Evolutionary conservation across 805 yeast species (phyloP).

Genomic region (Candida xyloterini): DNA sequence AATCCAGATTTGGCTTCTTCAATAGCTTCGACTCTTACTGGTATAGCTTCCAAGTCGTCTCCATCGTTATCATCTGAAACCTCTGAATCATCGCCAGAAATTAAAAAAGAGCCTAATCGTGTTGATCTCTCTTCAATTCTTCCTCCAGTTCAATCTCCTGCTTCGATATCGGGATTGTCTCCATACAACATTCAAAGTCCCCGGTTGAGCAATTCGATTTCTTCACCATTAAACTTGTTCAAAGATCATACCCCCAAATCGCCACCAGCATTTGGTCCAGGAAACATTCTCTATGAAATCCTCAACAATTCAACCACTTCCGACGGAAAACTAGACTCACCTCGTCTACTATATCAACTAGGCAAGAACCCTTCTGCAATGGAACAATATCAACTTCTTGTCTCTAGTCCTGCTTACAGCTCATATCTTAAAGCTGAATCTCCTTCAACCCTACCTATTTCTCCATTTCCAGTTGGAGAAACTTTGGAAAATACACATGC

Average conservation of each 20-base stretch:
- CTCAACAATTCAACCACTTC: constrained; percentile 20
- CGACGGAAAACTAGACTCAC: constrained; percentile 25
- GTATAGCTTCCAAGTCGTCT: constrained; percentile 15
- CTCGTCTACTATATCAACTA: constrained; percentile 22
- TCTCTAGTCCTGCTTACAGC: constrained; percentile 19
- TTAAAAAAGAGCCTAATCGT: constrained; percentile 18
- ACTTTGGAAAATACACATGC: background rate
- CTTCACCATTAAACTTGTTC: constrained; percentile 21
- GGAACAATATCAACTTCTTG: constrained; percentile 22
- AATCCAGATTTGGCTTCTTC: constrained; percentile 42
- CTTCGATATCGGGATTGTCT: constrained; percentile 13
- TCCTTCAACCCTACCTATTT: constrained; percentile 13
- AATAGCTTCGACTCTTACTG: constrained; percentile 26
- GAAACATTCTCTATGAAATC: constrained; percentile 23
- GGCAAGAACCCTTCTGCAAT: constrained; percentile 24
- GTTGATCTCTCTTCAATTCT: constrained; percentile 19
- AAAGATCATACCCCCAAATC: constrained; percentile 13
- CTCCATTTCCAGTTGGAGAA: constrained; percentile 12
- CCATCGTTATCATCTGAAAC: background rate
- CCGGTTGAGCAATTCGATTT: background rate
- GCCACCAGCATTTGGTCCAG: constrained; percentile 20
- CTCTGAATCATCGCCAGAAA: background rate
- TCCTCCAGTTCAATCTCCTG: constrained; percentile 11
- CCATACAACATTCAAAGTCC: constrained; percentile 16
- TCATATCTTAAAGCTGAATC: constrained; percentile 8